Evolutionary conservation across 2,329 filamentous ascomycete genomes (phyloP), one percentile per base, ranked within the genome.

Genomic region (Didymellaceae sp.): DNA sequence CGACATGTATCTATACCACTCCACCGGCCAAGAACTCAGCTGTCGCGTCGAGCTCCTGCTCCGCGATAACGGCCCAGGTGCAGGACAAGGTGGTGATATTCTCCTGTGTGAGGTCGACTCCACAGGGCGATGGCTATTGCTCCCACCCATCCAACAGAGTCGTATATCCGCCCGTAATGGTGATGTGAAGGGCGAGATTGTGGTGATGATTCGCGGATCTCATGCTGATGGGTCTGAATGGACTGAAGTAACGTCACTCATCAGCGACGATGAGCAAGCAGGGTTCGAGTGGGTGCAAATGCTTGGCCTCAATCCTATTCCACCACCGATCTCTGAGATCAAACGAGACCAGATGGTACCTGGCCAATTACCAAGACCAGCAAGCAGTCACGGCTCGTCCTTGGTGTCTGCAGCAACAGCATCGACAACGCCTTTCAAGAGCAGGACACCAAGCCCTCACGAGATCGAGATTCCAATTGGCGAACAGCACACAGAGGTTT

Each of bases 51-150:
- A 99, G 70, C 71, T 99, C 22, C 81, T 97, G 11, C 83, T 93
- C 58, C 85, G 94, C 66, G 93, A 97, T 67, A 90, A 90, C 61
- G 80, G 85, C 18, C 79, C 82, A n/a, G 82, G 84, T 39, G 80
- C 82, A 26, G 82, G 83, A 3, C 83, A 87, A 55, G 78, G 83
- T 39, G 91, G 93, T 6, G 94, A 99, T 71, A 71, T 99, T n/a
- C 82, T 99, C 17, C 88, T 99, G 48, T 92, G 93, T 59, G 92
- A 97, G 72, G 85, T 91, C n/a, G 91, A 91, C 34, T 82, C 84
- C 43, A 81, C 82, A 5, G 86, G 88, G 11, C 84, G 86, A 44
- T 97, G 91, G 86, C 82, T 99, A 4, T 81, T 99, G 0, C 96
- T 99, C 65, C 89, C 92, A n/a, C 93, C 94, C 1, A 80, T 97